Evolutionary conservation across 2,329 filamentous ascomycete genomes (phyloP).

Genomic region (Aspergillus hortae): DNA sequence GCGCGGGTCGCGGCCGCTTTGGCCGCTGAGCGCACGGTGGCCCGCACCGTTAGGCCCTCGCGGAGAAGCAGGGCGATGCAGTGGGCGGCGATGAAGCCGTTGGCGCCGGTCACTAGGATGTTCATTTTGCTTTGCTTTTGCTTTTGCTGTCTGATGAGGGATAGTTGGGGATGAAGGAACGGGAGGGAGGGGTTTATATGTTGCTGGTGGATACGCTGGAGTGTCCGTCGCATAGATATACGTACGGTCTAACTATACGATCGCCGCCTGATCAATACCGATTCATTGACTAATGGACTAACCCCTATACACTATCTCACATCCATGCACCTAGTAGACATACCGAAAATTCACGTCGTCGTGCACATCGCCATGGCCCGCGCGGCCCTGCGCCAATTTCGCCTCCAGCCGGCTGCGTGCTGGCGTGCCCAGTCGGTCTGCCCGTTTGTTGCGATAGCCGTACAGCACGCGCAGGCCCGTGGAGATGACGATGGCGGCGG

Average conservation of each 20-base stretch:
- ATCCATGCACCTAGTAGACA: constrained; percentile 23
- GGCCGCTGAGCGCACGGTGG: constrained; percentile 16
- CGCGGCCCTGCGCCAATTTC: constrained; percentile 12
- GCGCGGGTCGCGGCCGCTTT: constrained; percentile 13
- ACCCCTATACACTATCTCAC: neutral
- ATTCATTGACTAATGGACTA: neutral
- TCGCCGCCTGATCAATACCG: too few species aligned
- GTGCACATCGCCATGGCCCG: constrained; percentile 14
- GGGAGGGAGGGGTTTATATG: neutral
- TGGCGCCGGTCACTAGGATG: constrained; percentile 21
- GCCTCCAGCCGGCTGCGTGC: constrained; percentile 21
- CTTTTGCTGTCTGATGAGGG: neutral
- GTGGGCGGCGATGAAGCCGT: constrained; percentile 24
- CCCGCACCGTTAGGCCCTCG: constrained; percentile 15
- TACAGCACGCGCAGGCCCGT: constrained; percentile 23
- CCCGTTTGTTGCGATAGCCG: constrained; percentile 22
- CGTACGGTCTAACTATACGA: neutral
- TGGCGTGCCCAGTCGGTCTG: constrained; percentile 16
- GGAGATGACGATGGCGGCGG: constrained; percentile 25
- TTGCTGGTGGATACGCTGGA: neutral
- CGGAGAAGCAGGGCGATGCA: constrained; percentile 18
- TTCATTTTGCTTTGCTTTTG: constrained; percentile 5
- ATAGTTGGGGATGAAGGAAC: neutral
- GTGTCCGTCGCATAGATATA: neutral
- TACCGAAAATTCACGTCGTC: constrained; percentile 26